Base-by-base conservation (phyloP, 805 yeast species). In the Sungouiella thailandica region DNA sequence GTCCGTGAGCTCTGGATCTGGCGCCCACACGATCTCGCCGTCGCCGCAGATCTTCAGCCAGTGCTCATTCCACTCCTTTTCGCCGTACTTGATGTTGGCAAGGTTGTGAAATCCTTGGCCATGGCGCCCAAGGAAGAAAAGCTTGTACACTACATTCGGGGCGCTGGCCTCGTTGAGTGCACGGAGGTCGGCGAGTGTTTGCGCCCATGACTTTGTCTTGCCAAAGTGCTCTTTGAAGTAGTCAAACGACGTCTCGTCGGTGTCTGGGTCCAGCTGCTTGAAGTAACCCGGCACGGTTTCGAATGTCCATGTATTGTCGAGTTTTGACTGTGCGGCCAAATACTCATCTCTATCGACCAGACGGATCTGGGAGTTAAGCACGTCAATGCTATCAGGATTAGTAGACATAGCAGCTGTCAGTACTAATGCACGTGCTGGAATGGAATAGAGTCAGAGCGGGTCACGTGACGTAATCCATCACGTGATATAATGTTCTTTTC, bases 81-180 rank as follows among this genome's bases (percentile, higher is more conserved):
- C 58, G 11, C 77, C 78, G 44, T 72, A 72, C 32, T 55, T 57
- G 12, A 56, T 32, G 43, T 70, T 69, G 17, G 72, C 75, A 35
- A 59, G 48, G 44, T 74, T 74, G 46, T 74, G 79, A 46, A 46
- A 71, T 2, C 78, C 79, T 41, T 74, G 74, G 4, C 78, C 78
- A 40, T 74, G 79, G 32, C 79, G 61, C 4, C 72, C 76, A 23
- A 72, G 55, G 38, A 65, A 65, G 25, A 74, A 50, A 8, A 74
- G 45, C 48, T 73, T 74, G 52, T 71, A 74, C 5, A 39, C 35
- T n/a, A 46, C 60, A 34, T 59, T 49, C 2, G 36, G 44, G 5
- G 38, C 43, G 22, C 61, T 46, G 6, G 37, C 26, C 2, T 37
- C 44, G 39, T 70, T 72, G 44, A 74, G 55, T n/a, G 50, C 41